A percentile compares a stretch with the other conserved stretches of the same genome.
Evolutionary conservation across 1,139 yeast species (phyloP).

Genomic region (Casaregolazyma lundiana): DNA sequence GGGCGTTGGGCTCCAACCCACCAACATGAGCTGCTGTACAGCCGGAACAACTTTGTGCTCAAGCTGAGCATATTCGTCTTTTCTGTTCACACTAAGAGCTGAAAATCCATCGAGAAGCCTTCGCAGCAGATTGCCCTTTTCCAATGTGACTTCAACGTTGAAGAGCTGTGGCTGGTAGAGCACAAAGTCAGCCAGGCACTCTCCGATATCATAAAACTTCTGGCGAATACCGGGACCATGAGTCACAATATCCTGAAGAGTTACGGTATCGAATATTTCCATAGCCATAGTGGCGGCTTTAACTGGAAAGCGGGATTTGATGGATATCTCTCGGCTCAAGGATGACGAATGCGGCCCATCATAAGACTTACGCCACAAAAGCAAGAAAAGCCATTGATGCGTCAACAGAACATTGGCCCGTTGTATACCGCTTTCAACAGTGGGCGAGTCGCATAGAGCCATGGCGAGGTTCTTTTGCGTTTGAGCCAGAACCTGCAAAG

Average conservation of each 20-base stretch:
- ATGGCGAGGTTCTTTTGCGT: conserved; percentile 12
- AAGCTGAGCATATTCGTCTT: conserved; percentile 1
- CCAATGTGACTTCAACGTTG: neutral
- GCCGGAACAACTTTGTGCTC: conserved; percentile 3
- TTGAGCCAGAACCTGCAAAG: conserved; percentile 6
- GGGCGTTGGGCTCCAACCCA: neutral
- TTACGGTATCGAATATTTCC: conserved; percentile 14
- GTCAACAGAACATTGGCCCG: conserved; percentile 16
- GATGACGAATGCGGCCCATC: conserved; percentile 4
- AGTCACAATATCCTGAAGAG: conserved; percentile 14
- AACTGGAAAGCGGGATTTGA: conserved; percentile 4
- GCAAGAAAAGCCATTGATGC: conserved; percentile 15
- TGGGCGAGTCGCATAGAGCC: conserved; percentile 12
- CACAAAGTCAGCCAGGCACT: conserved; percentile 12
- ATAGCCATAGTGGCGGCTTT: conserved; percentile 10
- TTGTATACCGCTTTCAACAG: conserved; percentile 15
- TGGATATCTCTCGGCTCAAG: neutral
- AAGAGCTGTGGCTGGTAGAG: conserved; percentile 9
- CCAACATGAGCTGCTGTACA: conserved; percentile 1
- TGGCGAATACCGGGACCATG: conserved; percentile 19
- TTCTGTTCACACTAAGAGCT: neutral
- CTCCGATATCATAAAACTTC: conserved; percentile 16
- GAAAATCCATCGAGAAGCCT: neutral
- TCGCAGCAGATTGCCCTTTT: conserved; percentile 3
- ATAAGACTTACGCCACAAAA: conserved; percentile 3